Percentiles rank a stretch among this genome's conserved stretches.
These are phyloP conservation scores for Nectriaceae sp. DNA, from an alignment of 2,329 filamentous ascomycete genomes.

Conservation along the genomic window DNA sequence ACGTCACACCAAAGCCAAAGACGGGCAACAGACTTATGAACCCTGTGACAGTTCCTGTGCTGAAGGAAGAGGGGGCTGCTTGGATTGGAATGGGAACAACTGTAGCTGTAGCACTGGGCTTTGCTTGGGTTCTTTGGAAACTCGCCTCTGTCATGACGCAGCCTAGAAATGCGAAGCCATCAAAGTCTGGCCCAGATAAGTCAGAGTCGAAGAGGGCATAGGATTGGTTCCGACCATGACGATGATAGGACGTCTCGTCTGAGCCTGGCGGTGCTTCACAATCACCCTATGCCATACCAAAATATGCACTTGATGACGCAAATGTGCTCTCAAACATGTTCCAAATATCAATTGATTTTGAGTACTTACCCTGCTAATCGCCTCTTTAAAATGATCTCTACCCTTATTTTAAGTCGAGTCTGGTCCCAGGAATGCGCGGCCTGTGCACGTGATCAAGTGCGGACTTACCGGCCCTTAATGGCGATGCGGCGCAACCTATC, in stretches of 20 bases:
- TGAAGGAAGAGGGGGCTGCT: constrained; percentile 53
- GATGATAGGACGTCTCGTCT: too few species aligned
- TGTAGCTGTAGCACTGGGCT: constrained; percentile 61
- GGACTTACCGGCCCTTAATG: background rate
- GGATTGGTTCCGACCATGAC: too few species aligned
- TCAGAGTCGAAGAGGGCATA: constrained; percentile 21
- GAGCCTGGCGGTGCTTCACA: too few species aligned
- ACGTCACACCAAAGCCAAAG: constrained; percentile 58
- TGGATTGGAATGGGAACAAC: constrained; percentile 59
- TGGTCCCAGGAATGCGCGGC: too few species aligned
- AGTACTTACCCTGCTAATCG: too few species aligned
- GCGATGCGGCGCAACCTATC: background rate
- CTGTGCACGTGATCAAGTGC: constrained; percentile 29
- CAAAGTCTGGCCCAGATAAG: background rate
- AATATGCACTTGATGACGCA: too few species aligned
- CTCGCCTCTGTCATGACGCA: constrained; percentile 34
- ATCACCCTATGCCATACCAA: too few species aligned
- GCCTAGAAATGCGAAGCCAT: constrained; percentile 2
- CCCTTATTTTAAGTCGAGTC: too few species aligned
- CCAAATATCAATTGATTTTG: too few species aligned
- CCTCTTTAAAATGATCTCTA: too few species aligned
- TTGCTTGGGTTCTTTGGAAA: constrained; percentile 69
- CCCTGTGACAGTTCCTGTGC: constrained; percentile 63
- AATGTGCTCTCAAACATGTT: too few species aligned
- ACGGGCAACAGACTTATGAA: constrained; percentile 48